These are phyloP conservation scores for Suhomyces sp. DNA, from an alignment of 805 yeast genomes.

Conservation along the genomic window DNA sequence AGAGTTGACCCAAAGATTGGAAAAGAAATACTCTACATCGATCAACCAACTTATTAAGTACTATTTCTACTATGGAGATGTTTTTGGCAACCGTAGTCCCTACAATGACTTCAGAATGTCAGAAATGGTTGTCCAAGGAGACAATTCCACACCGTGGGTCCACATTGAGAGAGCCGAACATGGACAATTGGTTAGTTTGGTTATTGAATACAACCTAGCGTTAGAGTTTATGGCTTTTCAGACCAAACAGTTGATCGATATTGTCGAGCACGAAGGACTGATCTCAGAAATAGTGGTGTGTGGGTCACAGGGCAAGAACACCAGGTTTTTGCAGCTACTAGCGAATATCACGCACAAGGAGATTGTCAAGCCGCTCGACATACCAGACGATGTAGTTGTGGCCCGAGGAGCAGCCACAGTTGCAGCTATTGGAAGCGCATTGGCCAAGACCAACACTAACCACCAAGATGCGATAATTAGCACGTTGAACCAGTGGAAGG, in stretches of 20 bases:
- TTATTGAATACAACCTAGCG: conserved; percentile 42
- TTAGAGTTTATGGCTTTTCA: conserved; percentile 55
- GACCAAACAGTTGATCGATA: conserved; percentile 35
- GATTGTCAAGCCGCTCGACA: neutral
- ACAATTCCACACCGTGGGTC: conserved; percentile 13
- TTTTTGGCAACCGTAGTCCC: conserved; percentile 59
- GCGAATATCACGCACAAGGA: conserved; percentile 16
- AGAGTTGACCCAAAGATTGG: conserved; percentile 18
- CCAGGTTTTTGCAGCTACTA: conserved; percentile 29
- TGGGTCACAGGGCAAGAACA: conserved; percentile 55
- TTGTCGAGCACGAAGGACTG: conserved; percentile 19
- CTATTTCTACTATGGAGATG: conserved; percentile 52
- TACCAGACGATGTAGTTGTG: conserved; percentile 19
- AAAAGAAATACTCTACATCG: conserved; percentile 13
- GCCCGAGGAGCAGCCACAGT: conserved; percentile 21
- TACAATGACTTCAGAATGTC: conserved; percentile 48
- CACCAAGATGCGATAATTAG: neutral
- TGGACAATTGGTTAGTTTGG: conserved; percentile 21
- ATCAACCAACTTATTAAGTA: conserved; percentile 28
- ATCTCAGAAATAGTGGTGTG: conserved; percentile 38
- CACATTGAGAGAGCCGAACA: neutral
- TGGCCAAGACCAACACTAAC: conserved; percentile 12
- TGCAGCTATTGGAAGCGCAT: conserved; percentile 17
- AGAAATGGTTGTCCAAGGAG: conserved; percentile 50
- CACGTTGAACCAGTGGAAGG: neutral